Conservation (phyloP, 169 alveolate genomes). For the Perkinsus chesapeaki region DNA sequence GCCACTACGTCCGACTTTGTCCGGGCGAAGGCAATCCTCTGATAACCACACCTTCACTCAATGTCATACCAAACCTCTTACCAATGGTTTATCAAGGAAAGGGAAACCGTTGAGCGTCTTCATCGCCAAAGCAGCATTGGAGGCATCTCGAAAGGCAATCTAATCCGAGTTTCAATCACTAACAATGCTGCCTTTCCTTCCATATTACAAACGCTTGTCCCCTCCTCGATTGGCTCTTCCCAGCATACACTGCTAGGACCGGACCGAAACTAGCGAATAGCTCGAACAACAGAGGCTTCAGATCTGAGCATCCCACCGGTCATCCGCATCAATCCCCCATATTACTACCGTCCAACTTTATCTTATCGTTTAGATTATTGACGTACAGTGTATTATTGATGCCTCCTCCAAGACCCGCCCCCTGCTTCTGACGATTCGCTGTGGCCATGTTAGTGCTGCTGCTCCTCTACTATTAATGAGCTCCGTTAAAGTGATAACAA, state of each 20-base stretch:
- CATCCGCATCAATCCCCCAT: background rate
- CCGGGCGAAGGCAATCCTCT: background rate
- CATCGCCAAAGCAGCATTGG: background rate
- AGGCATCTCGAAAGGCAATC: background rate
- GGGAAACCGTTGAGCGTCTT: background rate
- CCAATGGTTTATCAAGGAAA: background rate
- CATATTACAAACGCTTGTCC: background rate
- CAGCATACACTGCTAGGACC: background rate
- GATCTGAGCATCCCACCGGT: background rate
- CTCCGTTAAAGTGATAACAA: background rate
- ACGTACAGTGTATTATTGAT: background rate
- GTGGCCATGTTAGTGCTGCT: background rate
- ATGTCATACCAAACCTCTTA: background rate
- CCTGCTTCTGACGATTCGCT: background rate
- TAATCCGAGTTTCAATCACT: background rate
- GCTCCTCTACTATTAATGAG: background rate
- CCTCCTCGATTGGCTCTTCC: background rate
- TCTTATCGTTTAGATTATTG: background rate
- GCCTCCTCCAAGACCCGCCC: background rate
- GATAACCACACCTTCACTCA: background rate
- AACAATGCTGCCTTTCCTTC: background rate
- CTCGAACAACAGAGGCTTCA: background rate
- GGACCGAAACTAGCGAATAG: background rate
- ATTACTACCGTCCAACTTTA: background rate
- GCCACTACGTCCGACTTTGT: background rate